Conservation (phyloP, 768 basidiomycete genomes). For the Russula emetica region DNA sequence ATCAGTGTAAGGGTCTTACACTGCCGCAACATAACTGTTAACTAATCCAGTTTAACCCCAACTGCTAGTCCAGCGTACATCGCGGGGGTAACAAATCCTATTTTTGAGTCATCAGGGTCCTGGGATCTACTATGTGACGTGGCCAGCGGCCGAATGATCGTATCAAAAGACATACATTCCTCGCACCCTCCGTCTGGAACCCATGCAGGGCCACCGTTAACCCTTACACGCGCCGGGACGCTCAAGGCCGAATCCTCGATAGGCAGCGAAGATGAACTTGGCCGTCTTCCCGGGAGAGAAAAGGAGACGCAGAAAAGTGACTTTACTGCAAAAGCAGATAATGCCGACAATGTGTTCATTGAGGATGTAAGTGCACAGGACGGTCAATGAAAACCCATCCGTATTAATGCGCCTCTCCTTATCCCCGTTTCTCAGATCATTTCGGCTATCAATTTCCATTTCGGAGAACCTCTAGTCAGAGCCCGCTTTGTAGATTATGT, state of each 20-base stretch:
- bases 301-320: conserved; percentile 45
- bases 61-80: conserved; percentile 77
- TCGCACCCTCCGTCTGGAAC: conserved; percentile 41
- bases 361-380: conserved; percentile 69
- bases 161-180: conserved; percentile 77
- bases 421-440: conserved; percentile 52
- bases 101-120: conserved; percentile 78
- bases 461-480: conserved; percentile 84
- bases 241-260: conserved; percentile 60
- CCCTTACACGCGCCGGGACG: conserved; percentile 54
- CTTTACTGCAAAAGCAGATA: conserved; percentile 52
- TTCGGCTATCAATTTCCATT: conserved; percentile 84
- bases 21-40: neutral
- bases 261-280: conserved; percentile 67
- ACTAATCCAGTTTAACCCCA: neutral
- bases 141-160: conserved; percentile 77
- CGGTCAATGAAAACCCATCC: conserved; percentile 1
- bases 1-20: conserved; percentile 56
- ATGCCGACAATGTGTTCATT: conserved; percentile 79
- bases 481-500: conserved; percentile 89
- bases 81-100: conserved; percentile 96
- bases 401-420: neutral
- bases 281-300: conserved; percentile 52
- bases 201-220: conserved; percentile 34
- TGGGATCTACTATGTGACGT: conserved; percentile 97